These are phyloP conservation scores for Solanum dulcamara DNA, from an alignment of 257 asterid species.

Conservation along the genomic window DNA sequence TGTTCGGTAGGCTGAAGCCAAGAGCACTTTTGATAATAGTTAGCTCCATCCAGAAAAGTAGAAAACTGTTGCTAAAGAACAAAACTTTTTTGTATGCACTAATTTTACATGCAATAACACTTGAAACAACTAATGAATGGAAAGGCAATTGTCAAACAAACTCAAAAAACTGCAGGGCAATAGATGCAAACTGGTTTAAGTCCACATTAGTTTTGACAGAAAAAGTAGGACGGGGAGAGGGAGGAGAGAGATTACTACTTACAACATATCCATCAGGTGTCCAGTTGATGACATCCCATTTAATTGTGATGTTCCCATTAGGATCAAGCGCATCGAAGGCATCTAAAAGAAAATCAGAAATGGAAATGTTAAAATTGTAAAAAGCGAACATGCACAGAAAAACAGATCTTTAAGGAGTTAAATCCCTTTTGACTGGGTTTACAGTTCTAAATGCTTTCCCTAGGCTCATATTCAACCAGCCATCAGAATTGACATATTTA, in stretches of 20 bases:
- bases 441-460: neutral
- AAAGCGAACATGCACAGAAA: neutral
- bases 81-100: neutral
- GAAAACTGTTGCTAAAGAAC: neutral
- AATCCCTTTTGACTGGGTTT: neutral
- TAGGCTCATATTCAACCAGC: neutral
- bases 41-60: neutral
- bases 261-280: constrained; percentile 78
- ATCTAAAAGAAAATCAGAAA: constrained; percentile 24
- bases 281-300: constrained; percentile 76
- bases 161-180: neutral
- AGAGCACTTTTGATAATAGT: neutral
- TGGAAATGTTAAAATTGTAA: neutral
- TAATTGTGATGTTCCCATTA: constrained; percentile 67
- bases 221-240: neutral
- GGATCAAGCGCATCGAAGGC: constrained; percentile 91
- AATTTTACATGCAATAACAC: neutral
- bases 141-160: neutral
- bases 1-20: neutral
- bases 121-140: neutral
- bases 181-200: neutral
- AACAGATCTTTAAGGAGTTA: neutral
- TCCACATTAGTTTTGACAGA: neutral
- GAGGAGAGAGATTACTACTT: constrained; percentile 11
- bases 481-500: neutral